phyloP scores from a whole-genome alignment of 345 rosid species.

The Eucalyptus polyanthemos region DNA sequence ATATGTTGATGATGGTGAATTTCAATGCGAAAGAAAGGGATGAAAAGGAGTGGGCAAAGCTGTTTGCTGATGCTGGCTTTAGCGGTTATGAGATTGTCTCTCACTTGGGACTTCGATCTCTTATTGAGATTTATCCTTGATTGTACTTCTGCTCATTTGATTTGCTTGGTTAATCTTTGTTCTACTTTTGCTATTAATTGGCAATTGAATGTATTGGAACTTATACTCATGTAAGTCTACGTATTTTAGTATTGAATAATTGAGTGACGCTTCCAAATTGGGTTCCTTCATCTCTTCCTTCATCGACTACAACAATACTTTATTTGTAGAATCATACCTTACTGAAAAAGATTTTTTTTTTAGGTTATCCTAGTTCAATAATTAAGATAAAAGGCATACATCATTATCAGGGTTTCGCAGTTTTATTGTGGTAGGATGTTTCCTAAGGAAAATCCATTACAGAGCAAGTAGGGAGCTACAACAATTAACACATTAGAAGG shows the following conservation, averaged over 20 bases:
- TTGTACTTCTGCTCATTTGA: background rate
- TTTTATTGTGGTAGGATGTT: background rate
- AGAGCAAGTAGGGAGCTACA: background rate
- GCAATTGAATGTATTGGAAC: background rate
- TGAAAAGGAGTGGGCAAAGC: slow-evolving; percentile 14
- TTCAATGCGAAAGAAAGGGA: slow-evolving; percentile 7
- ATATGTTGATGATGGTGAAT: slow-evolving; percentile 1
- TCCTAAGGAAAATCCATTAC: background rate
- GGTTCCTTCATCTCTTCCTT: background rate
- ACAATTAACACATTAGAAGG: background rate
- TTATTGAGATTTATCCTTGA: slow-evolving; percentile 13
- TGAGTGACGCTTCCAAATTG: background rate
- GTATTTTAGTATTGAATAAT: background rate
- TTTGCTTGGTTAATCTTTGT: background rate
- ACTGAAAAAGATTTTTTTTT: background rate
- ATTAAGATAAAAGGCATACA: background rate
- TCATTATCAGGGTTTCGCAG: background rate
- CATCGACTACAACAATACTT: background rate
- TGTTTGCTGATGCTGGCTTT: slow-evolving; percentile 17
- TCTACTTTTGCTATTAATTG: background rate
- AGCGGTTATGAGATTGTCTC: slow-evolving; percentile 1
- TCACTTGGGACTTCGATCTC: background rate
- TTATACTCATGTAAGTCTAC: background rate
- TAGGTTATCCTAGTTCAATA: background rate
- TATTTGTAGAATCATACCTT: background rate